Conservation (phyloP, 805 yeast genomes). For the Phaffomyces thermotolerans region DNA sequence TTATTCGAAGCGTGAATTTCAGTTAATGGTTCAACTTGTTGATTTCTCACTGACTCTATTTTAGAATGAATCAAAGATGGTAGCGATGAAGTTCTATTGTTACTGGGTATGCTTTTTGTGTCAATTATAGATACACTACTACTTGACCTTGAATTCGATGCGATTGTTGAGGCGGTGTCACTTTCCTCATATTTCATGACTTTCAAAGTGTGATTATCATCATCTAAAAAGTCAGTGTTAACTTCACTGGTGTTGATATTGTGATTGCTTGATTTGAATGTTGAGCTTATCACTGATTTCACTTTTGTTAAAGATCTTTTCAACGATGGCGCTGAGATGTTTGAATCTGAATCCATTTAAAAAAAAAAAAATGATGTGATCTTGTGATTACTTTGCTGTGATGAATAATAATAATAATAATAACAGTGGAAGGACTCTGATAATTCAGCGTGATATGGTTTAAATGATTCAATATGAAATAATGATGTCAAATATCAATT, state of each 20-base stretch:
- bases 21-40: not conserved
- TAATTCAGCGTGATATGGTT: too few species aligned
- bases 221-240: conserved; percentile 1
- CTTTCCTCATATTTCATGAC: conserved; percentile 20
- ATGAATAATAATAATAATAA: too few species aligned
- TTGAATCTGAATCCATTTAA: not conserved
- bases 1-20: not conserved
- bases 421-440: too few species aligned
- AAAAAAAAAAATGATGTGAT: too few species aligned
- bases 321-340: conserved; percentile 8
- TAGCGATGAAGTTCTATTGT: not conserved
- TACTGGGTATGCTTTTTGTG: too few species aligned
- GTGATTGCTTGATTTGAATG: conserved; percentile 14
- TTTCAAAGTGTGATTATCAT: conserved; percentile 12
- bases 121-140: not conserved
- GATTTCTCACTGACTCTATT: not conserved
- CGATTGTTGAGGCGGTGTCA: not conserved
- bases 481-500: too few species aligned
- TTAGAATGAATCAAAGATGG: not conserved
- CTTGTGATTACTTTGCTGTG: too few species aligned
- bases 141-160: not conserved
- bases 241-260: conserved; percentile 14
- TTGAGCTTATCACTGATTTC: conserved; percentile 17
- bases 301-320: conserved; percentile 21
- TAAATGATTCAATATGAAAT: too few species aligned